Percentiles rank a stretch among this genome's conserved stretches.
phyloP scores from a whole-genome alignment of 1,139 yeast genomes.

The Yamadazyma songkhlaensis region DNA sequence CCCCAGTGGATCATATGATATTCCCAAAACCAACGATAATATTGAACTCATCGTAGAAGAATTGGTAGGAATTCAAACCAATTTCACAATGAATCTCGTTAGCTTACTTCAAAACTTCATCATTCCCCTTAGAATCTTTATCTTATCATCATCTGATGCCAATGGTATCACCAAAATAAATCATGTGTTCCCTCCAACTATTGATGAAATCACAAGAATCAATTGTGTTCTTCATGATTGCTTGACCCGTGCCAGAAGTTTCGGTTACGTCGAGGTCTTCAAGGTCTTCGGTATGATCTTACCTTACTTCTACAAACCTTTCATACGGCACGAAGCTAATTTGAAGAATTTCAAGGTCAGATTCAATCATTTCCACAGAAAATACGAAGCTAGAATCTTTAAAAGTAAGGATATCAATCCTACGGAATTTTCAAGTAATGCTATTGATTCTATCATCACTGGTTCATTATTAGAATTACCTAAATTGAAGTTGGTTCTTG shows the following conservation, averaged over 20 bases:
- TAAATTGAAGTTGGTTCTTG: constrained; percentile 63
- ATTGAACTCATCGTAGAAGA: constrained; percentile 60
- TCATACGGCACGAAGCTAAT: constrained; percentile 89
- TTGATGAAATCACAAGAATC: constrained; percentile 87
- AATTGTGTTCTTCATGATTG: constrained; percentile 82
- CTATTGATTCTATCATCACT: constrained; percentile 66
- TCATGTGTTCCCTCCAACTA: constrained; percentile 86
- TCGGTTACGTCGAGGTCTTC: constrained; percentile 70
- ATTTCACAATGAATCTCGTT: constrained; percentile 68
- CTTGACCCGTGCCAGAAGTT: constrained; percentile 60
- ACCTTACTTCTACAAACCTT: constrained; percentile 90
- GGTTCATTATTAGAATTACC: constrained; percentile 68
- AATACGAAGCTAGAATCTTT: constrained; percentile 47
- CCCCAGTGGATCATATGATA: constrained; percentile 27
- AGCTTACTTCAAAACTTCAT: constrained; percentile 73
- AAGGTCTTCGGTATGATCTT: constrained; percentile 76
- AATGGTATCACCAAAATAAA: constrained; percentile 64
- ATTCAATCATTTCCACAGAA: constrained; percentile 46
- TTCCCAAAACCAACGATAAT: constrained; percentile 10
- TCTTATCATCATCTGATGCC: constrained; percentile 47
- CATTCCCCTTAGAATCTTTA: constrained; percentile 73
- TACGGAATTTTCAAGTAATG: constrained; percentile 48
- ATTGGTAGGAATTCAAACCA: constrained; percentile 66
- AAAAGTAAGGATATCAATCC: constrained; percentile 28
- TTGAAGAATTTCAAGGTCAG: constrained; percentile 29